Base-by-base conservation (phyloP, 2,329 filamentous ascomycete species). In the Knoxdaviesia proteae region DNA sequence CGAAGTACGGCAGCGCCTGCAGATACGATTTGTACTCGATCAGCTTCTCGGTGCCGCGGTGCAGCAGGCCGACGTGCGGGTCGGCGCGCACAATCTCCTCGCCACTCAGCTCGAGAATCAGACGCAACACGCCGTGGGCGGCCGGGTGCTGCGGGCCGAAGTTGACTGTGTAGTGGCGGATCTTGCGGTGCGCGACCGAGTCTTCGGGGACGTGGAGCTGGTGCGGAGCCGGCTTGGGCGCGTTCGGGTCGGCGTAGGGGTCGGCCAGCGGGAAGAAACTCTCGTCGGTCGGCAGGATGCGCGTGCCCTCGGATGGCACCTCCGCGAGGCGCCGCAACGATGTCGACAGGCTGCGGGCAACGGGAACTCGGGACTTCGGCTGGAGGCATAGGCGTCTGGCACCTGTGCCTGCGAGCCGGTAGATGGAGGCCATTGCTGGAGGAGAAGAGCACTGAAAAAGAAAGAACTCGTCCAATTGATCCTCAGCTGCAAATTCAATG, bases 11-110 rank as follows among this genome's bases (percentile, higher is more conserved):
- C 57, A 98, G 69, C 45, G 90, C 90, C 69, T 98, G 90, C 56
- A 96, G 74, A 59, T 98, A 98, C 53, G 88, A 94, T 73, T 94
- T 94, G 74, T 98, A 98, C 71, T 98, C 90, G 64, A 96, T 96
- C 65, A 98, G 76, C 74, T 98, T 98, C 72, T 98, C 90, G 48
- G 90, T 98, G 52, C 90, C 90, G 54, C 90, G 78, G 63, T 98
- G 90, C 56, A 98, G 74, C 61, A 98, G 68, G 45, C 90, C 90
- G 54, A 98, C 88, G 64, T 98, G 90, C 39, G 90, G 90, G 62
- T 98, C 90, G 50, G 87, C 82, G 58, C 90, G 83, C 55, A 98
- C 70, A 57, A 98, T 96, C 65, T 94, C 84, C 68, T 98, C 90
- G 59, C 90, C 90, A 63, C 84, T 94, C 58, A 98, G 74, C 63